Evolutionary conservation across 2,329 filamentous ascomycete species (phyloP).

Genomic region (Ophiostoma ulmi): DNA sequence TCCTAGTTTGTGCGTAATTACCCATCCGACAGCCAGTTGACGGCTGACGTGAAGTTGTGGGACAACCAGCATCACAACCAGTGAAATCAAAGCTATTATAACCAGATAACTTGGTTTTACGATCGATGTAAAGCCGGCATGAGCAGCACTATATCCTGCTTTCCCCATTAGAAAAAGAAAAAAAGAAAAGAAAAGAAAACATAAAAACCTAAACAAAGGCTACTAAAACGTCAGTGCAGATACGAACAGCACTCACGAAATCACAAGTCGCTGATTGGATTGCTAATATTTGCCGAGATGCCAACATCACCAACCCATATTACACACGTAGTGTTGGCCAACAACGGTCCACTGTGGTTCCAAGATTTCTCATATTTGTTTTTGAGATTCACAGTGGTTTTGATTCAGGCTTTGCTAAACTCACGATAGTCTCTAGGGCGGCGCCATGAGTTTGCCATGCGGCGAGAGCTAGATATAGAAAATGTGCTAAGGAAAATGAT

Average conservation of each 20-base stretch:
- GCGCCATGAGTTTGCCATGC: neutral
- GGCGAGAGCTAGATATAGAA: neutral
- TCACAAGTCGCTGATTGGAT: neutral
- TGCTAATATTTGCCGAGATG: neutral
- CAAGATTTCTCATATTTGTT: neutral
- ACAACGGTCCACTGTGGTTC: neutral
- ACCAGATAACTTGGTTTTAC: neutral
- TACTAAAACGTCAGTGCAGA: slow-evolving; percentile 2
- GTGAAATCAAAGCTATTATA: neutral
- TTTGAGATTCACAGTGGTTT: neutral
- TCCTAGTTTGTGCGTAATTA: too few relatives aligned
- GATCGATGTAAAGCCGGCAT: neutral
- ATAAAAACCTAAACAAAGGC: neutral
- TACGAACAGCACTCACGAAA: neutral
- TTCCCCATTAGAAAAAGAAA: neutral
- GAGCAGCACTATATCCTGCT: too few relatives aligned
- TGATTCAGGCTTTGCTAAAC: neutral
- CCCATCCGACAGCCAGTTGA: too few relatives aligned
- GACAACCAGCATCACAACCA: neutral
- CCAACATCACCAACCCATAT: neutral
- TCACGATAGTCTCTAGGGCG: neutral
- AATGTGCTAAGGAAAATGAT: neutral
- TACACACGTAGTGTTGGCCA: neutral
- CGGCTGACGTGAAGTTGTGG: neutral
- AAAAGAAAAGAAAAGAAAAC: neutral